Conservation (phyloP, 805 yeast species). For the Candida odintsovae region DNA sequence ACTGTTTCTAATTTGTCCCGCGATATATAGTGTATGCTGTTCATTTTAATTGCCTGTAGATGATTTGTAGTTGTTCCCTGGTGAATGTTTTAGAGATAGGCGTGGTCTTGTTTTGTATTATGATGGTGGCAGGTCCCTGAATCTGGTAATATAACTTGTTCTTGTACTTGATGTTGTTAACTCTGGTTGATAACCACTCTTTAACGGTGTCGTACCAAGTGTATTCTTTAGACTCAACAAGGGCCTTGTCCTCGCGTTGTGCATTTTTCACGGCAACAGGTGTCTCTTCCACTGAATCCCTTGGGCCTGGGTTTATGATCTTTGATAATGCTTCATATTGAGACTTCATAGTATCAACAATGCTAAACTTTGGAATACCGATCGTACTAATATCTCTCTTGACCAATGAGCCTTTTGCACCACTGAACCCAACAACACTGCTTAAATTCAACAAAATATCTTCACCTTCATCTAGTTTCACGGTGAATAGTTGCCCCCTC, state of each 20-base stretch:
- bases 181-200: conserved; percentile 10
- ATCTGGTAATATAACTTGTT: conserved; percentile 21
- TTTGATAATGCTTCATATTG: conserved; percentile 3
- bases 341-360: conserved; percentile 7
- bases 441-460: conserved; percentile 17
- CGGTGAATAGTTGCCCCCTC: conserved; percentile 23
- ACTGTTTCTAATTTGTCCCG: neutral
- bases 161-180: conserved; percentile 11
- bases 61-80: conserved; percentile 8
- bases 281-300: neutral
- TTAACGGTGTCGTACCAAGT: conserved; percentile 4
- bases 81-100: conserved; percentile 7
- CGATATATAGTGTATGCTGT: neutral
- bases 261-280: neutral
- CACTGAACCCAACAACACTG: conserved; percentile 11
- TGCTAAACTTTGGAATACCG: conserved; percentile 9
- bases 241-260: neutral
- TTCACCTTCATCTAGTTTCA: conserved; percentile 21
- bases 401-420: neutral
- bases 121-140: conserved; percentile 27
- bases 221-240: conserved; percentile 1
- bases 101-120: conserved; percentile 18
- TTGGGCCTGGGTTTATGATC: conserved; percentile 6
- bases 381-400: neutral
- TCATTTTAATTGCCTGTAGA: conserved; percentile 10